Evolutionary conservation across 1,284 basidiomycete species (phyloP).

Genomic region (Trichosporon asahii): DNA sequence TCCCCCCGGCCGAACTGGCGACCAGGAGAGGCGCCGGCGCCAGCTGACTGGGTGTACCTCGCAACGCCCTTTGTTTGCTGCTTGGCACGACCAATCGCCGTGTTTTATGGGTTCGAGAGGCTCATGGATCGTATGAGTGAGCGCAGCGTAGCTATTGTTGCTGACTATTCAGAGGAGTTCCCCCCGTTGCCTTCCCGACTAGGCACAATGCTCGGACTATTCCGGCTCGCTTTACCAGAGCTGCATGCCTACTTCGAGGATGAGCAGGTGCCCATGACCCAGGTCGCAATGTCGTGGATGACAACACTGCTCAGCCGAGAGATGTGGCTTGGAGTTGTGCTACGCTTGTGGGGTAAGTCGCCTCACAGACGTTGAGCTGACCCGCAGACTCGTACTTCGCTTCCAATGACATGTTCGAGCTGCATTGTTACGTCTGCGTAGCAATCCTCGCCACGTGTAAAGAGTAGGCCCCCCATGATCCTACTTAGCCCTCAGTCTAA

Average conservation of each 20-base stretch:
- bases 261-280: conserved; percentile 47
- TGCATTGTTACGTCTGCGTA: conserved; percentile 51
- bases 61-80: conserved; percentile 47
- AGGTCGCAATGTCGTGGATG: conserved; percentile 48
- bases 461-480: conserved; percentile 41
- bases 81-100: conserved; percentile 36
- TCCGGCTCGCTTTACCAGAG: conserved; percentile 44
- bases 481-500: background rate
- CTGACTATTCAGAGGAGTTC: conserved; percentile 31
- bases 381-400: conserved; percentile 47
- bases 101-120: conserved; percentile 43
- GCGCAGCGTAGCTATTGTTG: conserved; percentile 15
- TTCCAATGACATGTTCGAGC: conserved; percentile 45
- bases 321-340: conserved; percentile 49
- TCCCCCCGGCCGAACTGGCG: conserved; percentile 15
- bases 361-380: background rate
- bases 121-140: conserved; percentile 42
- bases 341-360: conserved; percentile 47
- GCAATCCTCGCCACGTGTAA: conserved; percentile 47
- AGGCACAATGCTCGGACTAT: conserved; percentile 44
- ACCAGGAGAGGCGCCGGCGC: conserved; percentile 17
- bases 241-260: conserved; percentile 49
- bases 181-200: conserved; percentile 44
- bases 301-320: conserved; percentile 43
- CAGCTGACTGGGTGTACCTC: conserved; percentile 45